Evolutionary conservation across 148 eudicot species (phyloP).

Genomic region (Silene uniflora): DNA sequence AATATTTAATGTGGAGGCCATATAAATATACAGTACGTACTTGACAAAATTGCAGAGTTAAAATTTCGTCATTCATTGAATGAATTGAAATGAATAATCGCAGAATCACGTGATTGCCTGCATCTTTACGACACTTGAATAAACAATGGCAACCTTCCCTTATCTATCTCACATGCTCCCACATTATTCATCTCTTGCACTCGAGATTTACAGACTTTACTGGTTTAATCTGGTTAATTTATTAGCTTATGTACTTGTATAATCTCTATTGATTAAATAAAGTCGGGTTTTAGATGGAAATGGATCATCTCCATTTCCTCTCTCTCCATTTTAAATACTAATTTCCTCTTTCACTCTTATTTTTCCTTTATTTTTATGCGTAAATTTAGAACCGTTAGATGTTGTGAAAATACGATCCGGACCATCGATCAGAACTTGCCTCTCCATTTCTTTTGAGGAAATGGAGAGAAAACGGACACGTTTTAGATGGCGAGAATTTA

Average conservation of each 20-base stretch:
- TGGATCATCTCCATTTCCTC: too few species aligned
- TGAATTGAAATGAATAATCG: neutral
- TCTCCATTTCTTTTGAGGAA: too few species aligned
- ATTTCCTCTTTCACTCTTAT: too few species aligned
- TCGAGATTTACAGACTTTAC: slow-evolving; percentile 8
- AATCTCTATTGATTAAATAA: neutral
- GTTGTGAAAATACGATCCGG: too few species aligned
- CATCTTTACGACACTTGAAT: slow-evolving; percentile 3
- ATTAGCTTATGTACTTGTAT: neutral
- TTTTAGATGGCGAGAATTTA: too few species aligned
- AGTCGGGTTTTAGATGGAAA: too few species aligned
- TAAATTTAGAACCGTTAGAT: too few species aligned
- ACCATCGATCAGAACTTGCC: too few species aligned
- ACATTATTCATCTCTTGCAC: slow-evolving; percentile 13
- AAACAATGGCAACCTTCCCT: slow-evolving; percentile 5
- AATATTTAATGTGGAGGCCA: neutral
- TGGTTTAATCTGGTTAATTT: neutral
- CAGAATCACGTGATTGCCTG: slow-evolving; percentile 27
- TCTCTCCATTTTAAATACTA: too few species aligned
- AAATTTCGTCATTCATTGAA: slow-evolving; percentile 16
- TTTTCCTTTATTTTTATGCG: too few species aligned
- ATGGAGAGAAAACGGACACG: too few species aligned
- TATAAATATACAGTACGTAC: neutral
- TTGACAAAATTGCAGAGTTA: neutral
- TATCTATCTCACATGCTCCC: slow-evolving; percentile 31